These are phyloP conservation scores for Fusarium sulawesiense DNA, from an alignment of 2,329 filamentous ascomycete species.

Conservation along the genomic window DNA sequence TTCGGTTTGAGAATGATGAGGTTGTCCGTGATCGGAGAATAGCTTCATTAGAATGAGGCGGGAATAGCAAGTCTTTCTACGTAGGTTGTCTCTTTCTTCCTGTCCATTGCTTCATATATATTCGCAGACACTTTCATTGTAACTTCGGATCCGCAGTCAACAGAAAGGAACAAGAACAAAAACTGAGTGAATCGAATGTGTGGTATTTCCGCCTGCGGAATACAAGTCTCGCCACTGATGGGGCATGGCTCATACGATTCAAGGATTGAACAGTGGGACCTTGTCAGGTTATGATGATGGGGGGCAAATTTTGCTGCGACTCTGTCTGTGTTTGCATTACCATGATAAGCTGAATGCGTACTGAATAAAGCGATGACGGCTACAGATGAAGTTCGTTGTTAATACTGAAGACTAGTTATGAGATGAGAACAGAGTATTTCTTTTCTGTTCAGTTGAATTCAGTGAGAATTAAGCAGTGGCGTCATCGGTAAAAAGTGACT, in stretches of 20 bases:
- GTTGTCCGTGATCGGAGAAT: not conserved
- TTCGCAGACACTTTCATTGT: not conserved
- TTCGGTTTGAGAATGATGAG: slow-evolving; percentile 13
- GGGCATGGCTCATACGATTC: slow-evolving; percentile 33
- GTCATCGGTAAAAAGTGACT: slow-evolving; percentile 9
- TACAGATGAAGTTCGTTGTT: not conserved
- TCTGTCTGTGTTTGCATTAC: not conserved
- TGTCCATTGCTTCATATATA: not conserved
- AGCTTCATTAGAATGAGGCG: slow-evolving; percentile 10
- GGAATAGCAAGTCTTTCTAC: not conserved
- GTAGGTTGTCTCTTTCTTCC: not conserved
- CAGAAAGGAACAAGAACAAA: not conserved
- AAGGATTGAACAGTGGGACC: slow-evolving; percentile 28
- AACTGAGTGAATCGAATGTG: not conserved
- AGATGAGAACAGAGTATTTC: not conserved
- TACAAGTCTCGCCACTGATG: slow-evolving; percentile 22
- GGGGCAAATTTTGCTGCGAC: slow-evolving; percentile 19
- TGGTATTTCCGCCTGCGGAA: slow-evolving; percentile 26
- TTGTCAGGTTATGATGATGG: slow-evolving; percentile 25
- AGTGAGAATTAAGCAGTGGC: slow-evolving; percentile 4
- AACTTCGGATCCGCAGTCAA: slow-evolving; percentile 21
- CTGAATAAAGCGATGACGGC: not conserved
- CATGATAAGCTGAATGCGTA: not conserved
- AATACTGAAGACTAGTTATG: not conserved
- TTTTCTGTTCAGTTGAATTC: not conserved